Evolutionary conservation across 2,329 filamentous ascomycete genomes (phyloP).

Genomic region (Fusarium nodosum): DNA sequence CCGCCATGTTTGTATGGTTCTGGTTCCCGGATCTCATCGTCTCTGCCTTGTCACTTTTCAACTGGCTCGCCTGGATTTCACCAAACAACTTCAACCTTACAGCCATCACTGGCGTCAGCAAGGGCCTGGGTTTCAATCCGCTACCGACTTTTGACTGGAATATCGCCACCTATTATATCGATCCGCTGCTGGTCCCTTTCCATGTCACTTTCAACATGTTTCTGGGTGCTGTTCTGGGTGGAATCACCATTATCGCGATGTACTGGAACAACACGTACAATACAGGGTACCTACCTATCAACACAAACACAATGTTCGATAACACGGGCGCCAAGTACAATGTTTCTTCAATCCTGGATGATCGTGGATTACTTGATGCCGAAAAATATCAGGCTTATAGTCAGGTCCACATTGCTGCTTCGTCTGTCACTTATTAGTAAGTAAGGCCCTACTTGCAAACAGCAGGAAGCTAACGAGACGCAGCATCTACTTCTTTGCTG

Average conservation of each 20-base stretch:
- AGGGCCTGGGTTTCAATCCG: slow-evolving; percentile 63
- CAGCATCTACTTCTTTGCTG: slow-evolving; percentile 45
- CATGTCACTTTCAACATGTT: slow-evolving; percentile 57
- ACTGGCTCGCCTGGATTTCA: slow-evolving; percentile 69
- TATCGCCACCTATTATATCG: slow-evolving; percentile 39
- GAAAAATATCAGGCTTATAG: slow-evolving; percentile 55
- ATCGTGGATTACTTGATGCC: slow-evolving; percentile 51
- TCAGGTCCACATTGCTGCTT: slow-evolving; percentile 51
- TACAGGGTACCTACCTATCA: slow-evolving; percentile 63
- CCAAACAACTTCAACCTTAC: slow-evolving; percentile 59
- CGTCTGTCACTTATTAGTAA: slow-evolving; percentile 42
- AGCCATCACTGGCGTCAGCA: slow-evolving; percentile 59
- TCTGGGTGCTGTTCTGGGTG: slow-evolving; percentile 54
- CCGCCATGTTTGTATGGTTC: slow-evolving; percentile 44
- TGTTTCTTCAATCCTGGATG: slow-evolving; percentile 60
- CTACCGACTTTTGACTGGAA: slow-evolving; percentile 67
- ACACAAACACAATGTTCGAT: slow-evolving; percentile 61
- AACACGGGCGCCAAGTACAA: slow-evolving; percentile 59
- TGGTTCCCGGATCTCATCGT: slow-evolving; percentile 46
- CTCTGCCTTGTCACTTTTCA: slow-evolving; percentile 56
- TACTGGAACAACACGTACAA: slow-evolving; percentile 61
- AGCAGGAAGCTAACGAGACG: accelerated
- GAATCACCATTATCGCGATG: slow-evolving; percentile 58
- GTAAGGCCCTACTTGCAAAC: accelerated
- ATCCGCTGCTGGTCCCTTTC: slow-evolving; percentile 54